Evolutionary conservation across 116 monocot species (phyloP).

Genomic region (Posidonia oceanica): DNA sequence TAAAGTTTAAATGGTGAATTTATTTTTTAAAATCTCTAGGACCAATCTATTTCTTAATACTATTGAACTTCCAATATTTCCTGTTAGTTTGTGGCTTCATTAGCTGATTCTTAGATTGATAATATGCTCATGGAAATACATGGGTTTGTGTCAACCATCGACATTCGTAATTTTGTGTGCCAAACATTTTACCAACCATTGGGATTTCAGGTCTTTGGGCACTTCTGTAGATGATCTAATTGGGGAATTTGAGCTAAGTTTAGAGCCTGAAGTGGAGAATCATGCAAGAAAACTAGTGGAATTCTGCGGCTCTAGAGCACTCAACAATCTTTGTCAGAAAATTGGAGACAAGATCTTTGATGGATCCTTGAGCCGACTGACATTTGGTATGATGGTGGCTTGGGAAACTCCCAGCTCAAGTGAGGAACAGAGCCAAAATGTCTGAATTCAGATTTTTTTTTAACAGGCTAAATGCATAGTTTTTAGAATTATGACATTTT

Average conservation of each 20-base stretch:
- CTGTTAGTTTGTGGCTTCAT: too few relatives aligned
- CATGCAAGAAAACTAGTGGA: slow-evolving; percentile 66
- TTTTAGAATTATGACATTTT: neutral
- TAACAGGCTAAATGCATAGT: neutral
- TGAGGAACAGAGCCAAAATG: too few relatives aligned
- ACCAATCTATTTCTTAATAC: too few relatives aligned
- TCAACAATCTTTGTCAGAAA: slow-evolving; percentile 27
- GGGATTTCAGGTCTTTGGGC: slow-evolving; percentile 12
- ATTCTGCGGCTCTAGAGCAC: slow-evolving; percentile 49
- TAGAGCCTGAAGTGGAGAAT: slow-evolving; percentile 27
- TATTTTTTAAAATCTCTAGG: too few relatives aligned
- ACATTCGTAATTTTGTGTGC: neutral
- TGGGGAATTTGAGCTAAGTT: slow-evolving; percentile 39
- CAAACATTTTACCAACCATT: too few relatives aligned
- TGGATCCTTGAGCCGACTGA: slow-evolving; percentile 55
- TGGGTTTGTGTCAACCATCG: neutral
- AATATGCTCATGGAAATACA: neutral
- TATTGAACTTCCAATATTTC: too few relatives aligned
- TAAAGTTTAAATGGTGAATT: too few relatives aligned
- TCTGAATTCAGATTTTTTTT: neutral
- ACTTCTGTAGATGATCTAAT: slow-evolving; percentile 44
- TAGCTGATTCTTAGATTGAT: too few relatives aligned
- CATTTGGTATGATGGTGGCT: slow-evolving; percentile 85
- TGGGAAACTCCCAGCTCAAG: slow-evolving; percentile 48
- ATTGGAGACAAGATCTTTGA: slow-evolving; percentile 34